These are phyloP conservation scores for Zygoascus bituminiphila DNA, from an alignment of 805 yeast genomes.

Conservation along the genomic window DNA sequence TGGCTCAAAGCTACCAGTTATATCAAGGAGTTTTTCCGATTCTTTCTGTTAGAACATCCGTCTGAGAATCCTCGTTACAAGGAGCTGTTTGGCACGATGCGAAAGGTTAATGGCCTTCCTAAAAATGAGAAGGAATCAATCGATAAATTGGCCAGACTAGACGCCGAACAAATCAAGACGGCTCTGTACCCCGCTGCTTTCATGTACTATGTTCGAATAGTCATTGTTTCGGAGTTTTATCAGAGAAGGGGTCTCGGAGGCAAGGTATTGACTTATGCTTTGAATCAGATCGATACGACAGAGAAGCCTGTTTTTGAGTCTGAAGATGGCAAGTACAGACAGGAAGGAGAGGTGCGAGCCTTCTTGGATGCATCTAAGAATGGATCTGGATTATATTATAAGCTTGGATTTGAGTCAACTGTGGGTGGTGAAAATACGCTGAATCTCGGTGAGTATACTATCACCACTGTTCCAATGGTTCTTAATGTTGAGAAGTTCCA, in stretches of 20 bases:
- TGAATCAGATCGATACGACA: background rate
- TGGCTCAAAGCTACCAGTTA: background rate
- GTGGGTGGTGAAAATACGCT: background rate
- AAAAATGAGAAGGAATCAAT: background rate
- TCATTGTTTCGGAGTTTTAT: background rate
- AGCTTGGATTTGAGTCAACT: background rate
- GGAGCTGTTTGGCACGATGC: background rate
- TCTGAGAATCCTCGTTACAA: background rate
- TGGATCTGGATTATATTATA: background rate
- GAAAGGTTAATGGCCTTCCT: background rate
- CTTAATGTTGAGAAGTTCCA: background rate
- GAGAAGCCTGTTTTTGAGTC: background rate
- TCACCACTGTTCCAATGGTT: background rate
- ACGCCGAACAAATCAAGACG: background rate
- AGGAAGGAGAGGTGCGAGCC: background rate
- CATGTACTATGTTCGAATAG: background rate
- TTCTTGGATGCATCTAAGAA: background rate
- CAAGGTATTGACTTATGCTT: background rate
- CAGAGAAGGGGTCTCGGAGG: background rate
- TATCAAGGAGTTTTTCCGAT: background rate
- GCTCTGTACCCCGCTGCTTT: background rate
- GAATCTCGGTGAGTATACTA: background rate
- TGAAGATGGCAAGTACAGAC: background rate
- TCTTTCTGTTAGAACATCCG: background rate
- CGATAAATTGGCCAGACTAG: background rate